phyloP scores from a whole-genome alignment of 176 grass and related monocot species.

The Melocanna baccifera region DNA sequence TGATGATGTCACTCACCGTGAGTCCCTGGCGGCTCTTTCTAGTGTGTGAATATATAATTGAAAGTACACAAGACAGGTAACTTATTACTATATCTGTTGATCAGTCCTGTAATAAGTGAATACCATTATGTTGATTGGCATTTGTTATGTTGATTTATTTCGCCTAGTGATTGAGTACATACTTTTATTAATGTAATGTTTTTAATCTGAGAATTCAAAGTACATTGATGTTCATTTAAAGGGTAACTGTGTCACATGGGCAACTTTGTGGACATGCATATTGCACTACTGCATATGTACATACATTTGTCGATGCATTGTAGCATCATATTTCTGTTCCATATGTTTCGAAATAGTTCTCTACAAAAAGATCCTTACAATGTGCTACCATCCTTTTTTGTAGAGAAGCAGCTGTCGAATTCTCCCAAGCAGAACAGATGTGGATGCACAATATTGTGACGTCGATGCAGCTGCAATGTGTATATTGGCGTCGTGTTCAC shows the following conservation, averaged over 20 bases:
- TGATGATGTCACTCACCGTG: not conserved
- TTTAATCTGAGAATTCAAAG: not conserved
- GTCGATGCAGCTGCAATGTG: not conserved
- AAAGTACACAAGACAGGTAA: not conserved
- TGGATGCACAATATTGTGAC: conserved; percentile 71
- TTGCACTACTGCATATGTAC: no score
- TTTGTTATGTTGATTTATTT: not conserved
- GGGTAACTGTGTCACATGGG: not conserved
- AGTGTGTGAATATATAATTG: not conserved
- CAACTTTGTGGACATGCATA: not conserved
- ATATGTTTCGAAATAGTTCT: not conserved
- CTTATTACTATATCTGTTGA: not conserved
- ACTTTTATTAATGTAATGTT: not conserved
- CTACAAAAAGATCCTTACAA: not conserved
- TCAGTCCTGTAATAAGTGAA: not conserved
- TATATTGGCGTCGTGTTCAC: conserved; percentile 31
- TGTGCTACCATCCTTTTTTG: not conserved
- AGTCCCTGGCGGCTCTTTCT: not conserved
- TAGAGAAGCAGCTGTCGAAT: conserved; percentile 58
- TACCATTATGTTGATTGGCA: not conserved
- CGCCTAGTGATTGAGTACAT: no score
- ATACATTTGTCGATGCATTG: not conserved
- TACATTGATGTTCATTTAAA: not conserved
- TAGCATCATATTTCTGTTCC: not conserved
- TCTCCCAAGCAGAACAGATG: conserved; percentile 53